A percentile compares a stretch with the other conserved stretches of the same genome.
Evolutionary conservation across 306 rosid genomes (phyloP).

Genomic region (Vigna radiata): DNA sequence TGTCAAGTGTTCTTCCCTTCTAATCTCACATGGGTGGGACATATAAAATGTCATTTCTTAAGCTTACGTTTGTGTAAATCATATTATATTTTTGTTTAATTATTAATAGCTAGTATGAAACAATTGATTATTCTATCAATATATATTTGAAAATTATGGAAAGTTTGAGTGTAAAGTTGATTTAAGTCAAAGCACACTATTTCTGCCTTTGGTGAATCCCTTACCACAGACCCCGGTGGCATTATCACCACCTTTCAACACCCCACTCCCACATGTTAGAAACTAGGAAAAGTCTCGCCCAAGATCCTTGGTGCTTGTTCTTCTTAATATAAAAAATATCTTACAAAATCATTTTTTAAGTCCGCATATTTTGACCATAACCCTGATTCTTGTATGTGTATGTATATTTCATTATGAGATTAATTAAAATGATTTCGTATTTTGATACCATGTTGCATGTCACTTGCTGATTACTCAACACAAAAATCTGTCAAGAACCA

Average conservation of each 20-base stretch:
- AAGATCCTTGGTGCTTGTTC: conserved; percentile 4
- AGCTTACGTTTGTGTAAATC: neutral
- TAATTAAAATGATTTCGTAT: conserved; percentile 11
- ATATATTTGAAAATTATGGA: neutral
- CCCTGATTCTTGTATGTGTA: neutral
- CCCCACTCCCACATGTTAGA: conserved; percentile 26
- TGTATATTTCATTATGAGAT: neutral
- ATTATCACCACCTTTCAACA: neutral
- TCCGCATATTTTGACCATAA: conserved; percentile 24
- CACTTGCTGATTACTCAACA: neutral
- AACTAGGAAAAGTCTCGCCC: neutral
- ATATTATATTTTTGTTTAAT: neutral
- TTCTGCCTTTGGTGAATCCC: neutral
- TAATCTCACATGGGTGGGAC: conserved; percentile 8
- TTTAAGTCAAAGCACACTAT: neutral
- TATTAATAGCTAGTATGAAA: neutral
- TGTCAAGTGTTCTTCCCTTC: neutral
- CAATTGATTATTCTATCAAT: neutral
- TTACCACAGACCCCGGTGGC: neutral
- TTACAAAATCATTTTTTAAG: neutral
- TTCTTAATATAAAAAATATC: neutral
- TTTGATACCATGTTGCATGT: neutral
- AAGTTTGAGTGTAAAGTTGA: neutral
- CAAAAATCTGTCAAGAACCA: conserved; percentile 15
- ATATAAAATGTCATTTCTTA: neutral